phyloP scores from a whole-genome alignment of 345 rosid genomes.

The Populus euphratica region DNA sequence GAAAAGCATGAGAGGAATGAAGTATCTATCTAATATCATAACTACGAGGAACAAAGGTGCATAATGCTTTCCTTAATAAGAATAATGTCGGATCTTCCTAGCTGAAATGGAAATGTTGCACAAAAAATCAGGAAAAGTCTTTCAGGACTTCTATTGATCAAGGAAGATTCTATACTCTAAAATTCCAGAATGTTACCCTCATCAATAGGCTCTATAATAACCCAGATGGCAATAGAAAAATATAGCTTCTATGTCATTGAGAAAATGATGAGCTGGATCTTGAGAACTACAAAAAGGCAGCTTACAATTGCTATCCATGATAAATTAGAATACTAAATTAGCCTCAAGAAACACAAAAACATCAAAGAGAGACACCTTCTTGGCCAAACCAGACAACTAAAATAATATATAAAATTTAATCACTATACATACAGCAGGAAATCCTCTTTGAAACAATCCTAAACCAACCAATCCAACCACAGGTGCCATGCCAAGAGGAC shows the following conservation, averaged over 20 bases:
- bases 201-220: neutral
- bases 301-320: neutral
- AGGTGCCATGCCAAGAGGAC: slow-evolving; percentile 38
- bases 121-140: too few species aligned
- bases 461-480: slow-evolving; percentile 35
- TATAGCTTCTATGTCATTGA: neutral
- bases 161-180: neutral
- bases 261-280: neutral
- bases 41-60: neutral
- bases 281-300: neutral
- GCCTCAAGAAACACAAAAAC: neutral
- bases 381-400: neutral
- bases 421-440: slow-evolving; percentile 24
- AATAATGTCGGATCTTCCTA: too few species aligned
- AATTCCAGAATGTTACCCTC: neutral
- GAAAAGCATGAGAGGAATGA: neutral
- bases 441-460: slow-evolving; percentile 32
- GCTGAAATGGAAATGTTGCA: too few species aligned
- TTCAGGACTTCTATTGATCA: too few species aligned
- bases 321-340: neutral
- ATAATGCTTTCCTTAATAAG: neutral
- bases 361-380: neutral
- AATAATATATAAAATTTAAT: neutral
- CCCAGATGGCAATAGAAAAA: too few species aligned
- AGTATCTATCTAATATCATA: neutral